phyloP scores from a whole-genome alignment of 2,329 filamentous ascomycete species.

The Calonectria pteridis region DNA sequence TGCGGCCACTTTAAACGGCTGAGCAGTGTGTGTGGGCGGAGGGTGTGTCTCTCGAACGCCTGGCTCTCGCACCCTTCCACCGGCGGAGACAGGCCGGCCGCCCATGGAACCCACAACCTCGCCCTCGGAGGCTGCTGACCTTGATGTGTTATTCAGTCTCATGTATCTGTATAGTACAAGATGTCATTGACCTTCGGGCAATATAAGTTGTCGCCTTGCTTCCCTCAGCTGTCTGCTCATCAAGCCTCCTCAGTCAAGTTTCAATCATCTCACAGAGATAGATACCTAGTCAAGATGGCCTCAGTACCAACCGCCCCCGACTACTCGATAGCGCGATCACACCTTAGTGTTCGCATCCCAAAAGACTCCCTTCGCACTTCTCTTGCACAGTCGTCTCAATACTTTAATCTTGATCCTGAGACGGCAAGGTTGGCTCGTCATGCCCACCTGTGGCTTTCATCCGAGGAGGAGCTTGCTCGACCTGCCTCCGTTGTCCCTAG shows the following conservation, averaged over 20 bases:
- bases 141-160: background rate
- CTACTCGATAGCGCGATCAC: conserved; percentile 44
- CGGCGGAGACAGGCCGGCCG: conserved; percentile 22
- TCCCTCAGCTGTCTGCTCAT: conserved; percentile 1
- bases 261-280: conserved; percentile 5
- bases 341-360: conserved; percentile 43
- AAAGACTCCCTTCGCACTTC: conserved; percentile 41
- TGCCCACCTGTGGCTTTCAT: conserved; percentile 41
- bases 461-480: conserved; percentile 39
- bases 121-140: conserved; percentile 11
- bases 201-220: conserved; percentile 18
- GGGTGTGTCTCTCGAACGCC: conserved; percentile 5
- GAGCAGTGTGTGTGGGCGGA: background rate
- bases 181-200: background rate
- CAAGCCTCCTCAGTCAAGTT: conserved; percentile 19
- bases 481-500: conserved; percentile 40
- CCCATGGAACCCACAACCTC: conserved; percentile 21
- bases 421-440: conserved; percentile 36
- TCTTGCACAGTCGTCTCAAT: conserved; percentile 39
- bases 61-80: conserved; percentile 25
- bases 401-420: conserved; percentile 42
- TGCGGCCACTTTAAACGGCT: conserved; percentile 8
- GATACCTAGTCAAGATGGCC: conserved; percentile 36
- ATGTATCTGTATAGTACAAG: background rate
- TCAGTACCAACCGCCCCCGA: conserved; percentile 46